Base-by-base conservation (phyloP, 768 basidiomycete species). In the Suillus sp. region DNA sequence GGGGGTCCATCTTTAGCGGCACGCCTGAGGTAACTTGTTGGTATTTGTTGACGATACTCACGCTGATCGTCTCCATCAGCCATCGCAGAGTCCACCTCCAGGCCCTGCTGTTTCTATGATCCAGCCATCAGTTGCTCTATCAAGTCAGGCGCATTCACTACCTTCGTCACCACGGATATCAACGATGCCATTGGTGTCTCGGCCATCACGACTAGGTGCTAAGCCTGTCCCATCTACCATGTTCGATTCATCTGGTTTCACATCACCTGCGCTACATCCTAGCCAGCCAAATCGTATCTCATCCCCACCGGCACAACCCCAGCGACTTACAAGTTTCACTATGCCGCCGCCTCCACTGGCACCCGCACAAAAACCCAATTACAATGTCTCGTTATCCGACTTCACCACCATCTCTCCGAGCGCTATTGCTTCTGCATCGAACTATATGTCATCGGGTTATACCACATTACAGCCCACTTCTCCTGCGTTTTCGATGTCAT, bases 1-100 rank as follows among this genome's bases (percentile, higher is more conserved):
- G 93, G 93, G 91, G 89, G 7, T 90, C 84, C 63, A 91, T 94
- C 55, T 83, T 93, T 60, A 83, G 79, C 56, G 77, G 75, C 55
- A 74, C 80, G 30, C 63, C 66, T 2, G 74, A 75, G 70, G 75
- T 74, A 16, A 64, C 64, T n/a, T 34, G 7, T 37, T 61, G 30
- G 18, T 20, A 67, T 27, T 64, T 34, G 58, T 62, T 40, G 25
- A 57, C 6, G 9, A 35, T 11, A 57, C 11, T 57, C 38, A 18
- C 4, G 38, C 56, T 57, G 38, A 57, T 20, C 38, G 10, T 57
- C 9, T 10, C 16, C 37, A 11, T 57, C 22, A 40, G 25, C 9
- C 25, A 20, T 35, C 66, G 50, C 70, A 72, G 53, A 73, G 73
- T 60, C 72, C 76, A 8, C 67, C 74, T 43, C 67, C 74, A 6